These are phyloP conservation scores for Penicillium silybi DNA, from an alignment of 495 filamentous ascomycete species.

Conservation along the genomic window DNA sequence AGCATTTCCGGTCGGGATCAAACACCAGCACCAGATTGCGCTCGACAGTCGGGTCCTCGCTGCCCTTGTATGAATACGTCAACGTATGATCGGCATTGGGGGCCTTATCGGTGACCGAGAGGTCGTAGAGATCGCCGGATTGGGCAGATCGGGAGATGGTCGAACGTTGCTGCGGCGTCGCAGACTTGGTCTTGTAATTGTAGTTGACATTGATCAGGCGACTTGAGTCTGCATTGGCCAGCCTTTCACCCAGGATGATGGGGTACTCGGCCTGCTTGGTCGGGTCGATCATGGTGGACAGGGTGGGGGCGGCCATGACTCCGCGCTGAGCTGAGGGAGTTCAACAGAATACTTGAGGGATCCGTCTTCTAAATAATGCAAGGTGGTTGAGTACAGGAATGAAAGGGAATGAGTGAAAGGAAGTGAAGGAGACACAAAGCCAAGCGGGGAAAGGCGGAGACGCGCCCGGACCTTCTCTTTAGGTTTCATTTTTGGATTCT, in stretches of 20 bases:
- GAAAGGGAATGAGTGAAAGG: slow-evolving; percentile 4
- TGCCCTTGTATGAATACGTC: slow-evolving; percentile 49
- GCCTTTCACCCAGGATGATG: slow-evolving; percentile 40
- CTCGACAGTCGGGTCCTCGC: slow-evolving; percentile 41
- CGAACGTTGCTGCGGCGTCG: slow-evolving; percentile 35
- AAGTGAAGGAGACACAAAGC: slow-evolving; percentile 12
- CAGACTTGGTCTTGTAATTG: slow-evolving; percentile 53
- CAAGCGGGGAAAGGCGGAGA: slow-evolving; percentile 20
- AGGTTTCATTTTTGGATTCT: neutral
- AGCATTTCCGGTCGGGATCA: slow-evolving; percentile 45
- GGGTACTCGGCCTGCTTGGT: slow-evolving; percentile 49
- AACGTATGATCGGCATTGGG: slow-evolving; percentile 39
- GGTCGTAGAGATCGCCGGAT: slow-evolving; percentile 41
- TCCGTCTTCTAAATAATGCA: neutral
- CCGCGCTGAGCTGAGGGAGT: slow-evolving; percentile 2
- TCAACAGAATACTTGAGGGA: neutral
- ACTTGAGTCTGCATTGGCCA: slow-evolving; percentile 25
- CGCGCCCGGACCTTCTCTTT: neutral
- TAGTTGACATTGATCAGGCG: slow-evolving; percentile 43
- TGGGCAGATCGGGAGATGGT: slow-evolving; percentile 37
- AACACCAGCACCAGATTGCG: slow-evolving; percentile 49
- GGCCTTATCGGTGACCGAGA: slow-evolving; percentile 48
- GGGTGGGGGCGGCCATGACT: slow-evolving; percentile 35
- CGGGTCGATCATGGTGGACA: slow-evolving; percentile 44
- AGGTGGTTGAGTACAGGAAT: neutral